Evolutionary conservation across 176 grass and related monocot species (phyloP).

Genomic region (Musa beccarii): DNA sequence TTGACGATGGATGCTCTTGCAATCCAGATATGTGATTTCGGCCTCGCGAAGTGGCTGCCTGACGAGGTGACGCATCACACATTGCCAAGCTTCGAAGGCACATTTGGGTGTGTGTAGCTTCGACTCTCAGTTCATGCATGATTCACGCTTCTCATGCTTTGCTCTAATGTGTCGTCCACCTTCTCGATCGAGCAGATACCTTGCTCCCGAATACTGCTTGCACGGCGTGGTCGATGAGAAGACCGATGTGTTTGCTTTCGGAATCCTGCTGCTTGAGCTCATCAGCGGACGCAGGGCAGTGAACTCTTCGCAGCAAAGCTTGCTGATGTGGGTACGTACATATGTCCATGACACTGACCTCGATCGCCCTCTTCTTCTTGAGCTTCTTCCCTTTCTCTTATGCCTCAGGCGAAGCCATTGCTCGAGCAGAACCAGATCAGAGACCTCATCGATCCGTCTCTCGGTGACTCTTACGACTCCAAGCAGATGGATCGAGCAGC

Average conservation of each 20-base stretch:
- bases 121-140: not conserved
- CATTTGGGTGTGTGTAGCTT: constrained; percentile 48
- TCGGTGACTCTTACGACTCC: constrained; percentile 37
- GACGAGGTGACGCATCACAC: constrained; percentile 58
- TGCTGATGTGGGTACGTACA: constrained; percentile 49
- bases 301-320: constrained; percentile 43
- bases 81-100: constrained; percentile 60
- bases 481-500: constrained; percentile 36
- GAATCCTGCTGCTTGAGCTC: constrained; percentile 68
- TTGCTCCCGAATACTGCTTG: constrained; percentile 72
- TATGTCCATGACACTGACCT: too few relatives aligned
- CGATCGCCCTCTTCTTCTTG: too few relatives aligned
- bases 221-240: constrained; percentile 87
- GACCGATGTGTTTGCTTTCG: constrained; percentile 65
- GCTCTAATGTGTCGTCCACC: not conserved
- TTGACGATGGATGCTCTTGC: not conserved
- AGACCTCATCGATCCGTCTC: constrained; percentile 47
- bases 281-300: constrained; percentile 61
- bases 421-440: constrained; percentile 15
- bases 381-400: not conserved
- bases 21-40: constrained; percentile 82
- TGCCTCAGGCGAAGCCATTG: constrained; percentile 40
- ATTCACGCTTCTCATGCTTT: not conserved
- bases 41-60: constrained; percentile 79
- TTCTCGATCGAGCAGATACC: constrained; percentile 33